These are phyloP conservation scores for Mycena leptocephala DNA, from an alignment of 768 basidiomycete species.

Conservation along the genomic window DNA sequence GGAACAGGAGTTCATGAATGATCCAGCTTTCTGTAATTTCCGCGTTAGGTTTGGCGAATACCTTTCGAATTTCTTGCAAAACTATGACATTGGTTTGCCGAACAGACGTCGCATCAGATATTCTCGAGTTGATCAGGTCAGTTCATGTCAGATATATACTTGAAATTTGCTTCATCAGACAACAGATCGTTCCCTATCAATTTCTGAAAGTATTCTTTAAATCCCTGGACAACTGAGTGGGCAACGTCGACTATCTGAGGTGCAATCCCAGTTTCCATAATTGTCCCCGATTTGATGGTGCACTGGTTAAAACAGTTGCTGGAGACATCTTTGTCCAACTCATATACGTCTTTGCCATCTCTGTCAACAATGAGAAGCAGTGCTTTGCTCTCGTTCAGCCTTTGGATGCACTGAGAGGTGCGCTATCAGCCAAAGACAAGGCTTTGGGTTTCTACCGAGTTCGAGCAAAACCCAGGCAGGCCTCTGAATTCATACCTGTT, in stretches of 20 bases:
- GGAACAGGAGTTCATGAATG: conserved; percentile 4
- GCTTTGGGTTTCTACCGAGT: conserved; percentile 41
- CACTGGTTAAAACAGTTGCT: background rate
- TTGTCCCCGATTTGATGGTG: conserved; percentile 26
- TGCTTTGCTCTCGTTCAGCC: conserved; percentile 15
- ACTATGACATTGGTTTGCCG: background rate
- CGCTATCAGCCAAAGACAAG: conserved; percentile 32
- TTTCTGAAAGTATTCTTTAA: conserved; percentile 40
- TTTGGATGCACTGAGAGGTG: background rate
- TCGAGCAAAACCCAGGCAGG: conserved; percentile 5
- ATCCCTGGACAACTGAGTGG: conserved; percentile 37
- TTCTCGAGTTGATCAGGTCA: too few species aligned
- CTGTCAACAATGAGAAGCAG: background rate
- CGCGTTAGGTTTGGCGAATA: conserved; percentile 17
- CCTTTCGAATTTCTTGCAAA: background rate
- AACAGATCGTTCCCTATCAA: background rate
- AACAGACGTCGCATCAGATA: background rate
- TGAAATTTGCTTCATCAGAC: too few species aligned
- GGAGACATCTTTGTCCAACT: background rate
- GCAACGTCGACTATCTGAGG: conserved; percentile 34
- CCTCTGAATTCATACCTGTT: conserved; percentile 42
- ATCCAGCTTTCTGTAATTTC: conserved; percentile 26
- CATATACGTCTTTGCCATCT: background rate
- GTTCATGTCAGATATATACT: too few species aligned
- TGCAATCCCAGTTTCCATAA: conserved; percentile 39